Evolutionary conservation across 768 basidiomycete genomes (phyloP).

Genomic region (Phylloporus sp.): DNA sequence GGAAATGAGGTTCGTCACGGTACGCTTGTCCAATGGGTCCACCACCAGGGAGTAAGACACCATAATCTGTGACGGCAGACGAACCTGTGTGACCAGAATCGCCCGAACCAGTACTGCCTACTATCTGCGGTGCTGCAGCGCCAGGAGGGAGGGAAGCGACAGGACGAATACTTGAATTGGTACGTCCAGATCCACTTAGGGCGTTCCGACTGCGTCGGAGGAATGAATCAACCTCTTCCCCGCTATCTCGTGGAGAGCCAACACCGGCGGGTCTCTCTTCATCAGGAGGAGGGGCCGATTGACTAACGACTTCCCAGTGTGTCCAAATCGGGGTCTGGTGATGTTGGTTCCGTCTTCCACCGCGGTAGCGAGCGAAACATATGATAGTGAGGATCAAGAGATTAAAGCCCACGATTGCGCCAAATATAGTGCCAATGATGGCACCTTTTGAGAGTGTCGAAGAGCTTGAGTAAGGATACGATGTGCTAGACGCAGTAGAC

Average conservation of each 20-base stretch:
- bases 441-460: slow-evolving; percentile 30
- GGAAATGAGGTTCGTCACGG: slow-evolving; percentile 19
- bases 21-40: slow-evolving; percentile 34
- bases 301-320: slow-evolving; percentile 44
- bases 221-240: slow-evolving; percentile 68
- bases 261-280: slow-evolving; percentile 49
- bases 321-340: slow-evolving; percentile 35
- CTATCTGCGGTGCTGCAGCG: slow-evolving; percentile 31
- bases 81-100: slow-evolving; percentile 39
- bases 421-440: slow-evolving; percentile 37
- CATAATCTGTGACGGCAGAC: slow-evolving; percentile 37
- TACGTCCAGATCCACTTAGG: slow-evolving; percentile 13
- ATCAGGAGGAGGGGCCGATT: slow-evolving; percentile 18
- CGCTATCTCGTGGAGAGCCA: slow-evolving; percentile 64
- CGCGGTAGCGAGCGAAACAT: slow-evolving; percentile 32
- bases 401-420: slow-evolving; percentile 54
- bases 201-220: slow-evolving; percentile 37
- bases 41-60: slow-evolving; percentile 28
- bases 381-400: slow-evolving; percentile 48
- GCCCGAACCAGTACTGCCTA: slow-evolving; percentile 40
- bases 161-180: slow-evolving; percentile 13
- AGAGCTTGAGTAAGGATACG: slow-evolving; percentile 24
- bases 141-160: slow-evolving; percentile 30
- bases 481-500: slow-evolving; percentile 25
- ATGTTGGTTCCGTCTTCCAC: slow-evolving; percentile 13